Conservation (phyloP, 257 asterid genomes). For the Cruciata laevipes region DNA sequence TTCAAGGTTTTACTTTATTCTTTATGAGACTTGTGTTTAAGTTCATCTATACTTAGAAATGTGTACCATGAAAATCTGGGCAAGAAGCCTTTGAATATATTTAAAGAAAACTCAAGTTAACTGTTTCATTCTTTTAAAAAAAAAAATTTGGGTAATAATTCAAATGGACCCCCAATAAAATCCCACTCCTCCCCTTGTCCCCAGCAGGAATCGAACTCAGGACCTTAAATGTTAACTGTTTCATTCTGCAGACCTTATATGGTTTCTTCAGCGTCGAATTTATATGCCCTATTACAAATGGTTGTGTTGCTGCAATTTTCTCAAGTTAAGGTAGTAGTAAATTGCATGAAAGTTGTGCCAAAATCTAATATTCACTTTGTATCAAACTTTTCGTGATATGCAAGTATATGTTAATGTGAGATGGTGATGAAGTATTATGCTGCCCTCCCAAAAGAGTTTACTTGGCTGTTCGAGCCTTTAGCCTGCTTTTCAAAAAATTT, state of each 20-base stretch:
- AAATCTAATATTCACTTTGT: not conserved
- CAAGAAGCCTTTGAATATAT: not conserved
- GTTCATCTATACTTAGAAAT: not conserved
- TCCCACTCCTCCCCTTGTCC: too few species aligned
- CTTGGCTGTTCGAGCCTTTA: not conserved
- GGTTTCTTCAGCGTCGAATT: not conserved
- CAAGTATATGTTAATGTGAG: not conserved
- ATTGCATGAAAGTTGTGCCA: not conserved
- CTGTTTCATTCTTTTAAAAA: not conserved
- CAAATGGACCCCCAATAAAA: too few species aligned
- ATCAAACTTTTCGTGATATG: not conserved
- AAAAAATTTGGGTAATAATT: too few species aligned
- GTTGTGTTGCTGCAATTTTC: not conserved
- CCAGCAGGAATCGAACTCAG: too few species aligned
- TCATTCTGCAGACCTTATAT: not conserved
- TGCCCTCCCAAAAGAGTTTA: not conserved
- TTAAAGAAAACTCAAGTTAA: not conserved
- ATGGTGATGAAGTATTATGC: not conserved
- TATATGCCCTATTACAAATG: too few species aligned
- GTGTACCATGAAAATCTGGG: not conserved
- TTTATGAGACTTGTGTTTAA: not conserved
- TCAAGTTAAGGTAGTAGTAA: not conserved
- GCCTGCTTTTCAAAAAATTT: not conserved
- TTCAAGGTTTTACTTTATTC: not conserved
- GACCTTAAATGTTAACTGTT: too few species aligned